A percentile compares a stretch with the other conserved stretches of the same genome.
These are phyloP conservation scores for Cladophialophora exuberans DNA, from an alignment of 2,329 filamentous ascomycete species.

Conservation along the genomic window DNA sequence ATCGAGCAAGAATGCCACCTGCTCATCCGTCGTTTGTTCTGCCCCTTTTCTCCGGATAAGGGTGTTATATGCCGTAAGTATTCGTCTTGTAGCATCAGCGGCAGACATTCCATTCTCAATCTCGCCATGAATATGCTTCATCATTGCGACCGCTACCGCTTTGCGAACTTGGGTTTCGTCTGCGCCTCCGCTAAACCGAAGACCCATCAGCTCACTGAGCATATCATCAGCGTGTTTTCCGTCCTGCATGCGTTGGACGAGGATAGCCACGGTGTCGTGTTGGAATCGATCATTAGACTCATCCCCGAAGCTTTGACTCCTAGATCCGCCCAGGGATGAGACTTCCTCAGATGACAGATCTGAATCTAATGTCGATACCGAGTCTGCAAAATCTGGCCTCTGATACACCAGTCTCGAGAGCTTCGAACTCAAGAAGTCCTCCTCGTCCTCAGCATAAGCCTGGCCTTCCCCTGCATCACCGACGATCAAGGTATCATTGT, in stretches of 20 bases:
- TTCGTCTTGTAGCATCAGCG: slow-evolving; percentile 64
- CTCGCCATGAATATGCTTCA: slow-evolving; percentile 76
- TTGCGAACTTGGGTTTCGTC: slow-evolving; percentile 86
- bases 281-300: slow-evolving; percentile 70
- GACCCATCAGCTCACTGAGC: slow-evolving; percentile 87
- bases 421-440: slow-evolving; percentile 67
- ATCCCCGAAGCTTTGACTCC: slow-evolving; percentile 70
- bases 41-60: slow-evolving; percentile 64
- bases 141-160: slow-evolving; percentile 83
- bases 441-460: slow-evolving; percentile 67
- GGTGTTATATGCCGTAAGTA: slow-evolving; percentile 67
- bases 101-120: slow-evolving; percentile 61
- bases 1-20: slow-evolving; percentile 81
- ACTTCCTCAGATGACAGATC: slow-evolving; percentile 48
- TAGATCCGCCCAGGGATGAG: slow-evolving; percentile 52
- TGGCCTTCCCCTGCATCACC: slow-evolving; percentile 60
- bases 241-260: slow-evolving; percentile 81
- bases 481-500: slow-evolving; percentile 61
- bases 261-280: slow-evolving; percentile 79
- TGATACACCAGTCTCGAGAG: slow-evolving; percentile 54
- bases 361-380: slow-evolving; percentile 68
- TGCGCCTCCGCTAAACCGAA: slow-evolving; percentile 89
- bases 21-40: slow-evolving; percentile 64
- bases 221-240: slow-evolving; percentile 78
- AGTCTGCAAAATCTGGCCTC: slow-evolving; percentile 54